phyloP scores from a whole-genome alignment of 768 basidiomycete genomes.

The Boletus rufocinnamomeus region DNA sequence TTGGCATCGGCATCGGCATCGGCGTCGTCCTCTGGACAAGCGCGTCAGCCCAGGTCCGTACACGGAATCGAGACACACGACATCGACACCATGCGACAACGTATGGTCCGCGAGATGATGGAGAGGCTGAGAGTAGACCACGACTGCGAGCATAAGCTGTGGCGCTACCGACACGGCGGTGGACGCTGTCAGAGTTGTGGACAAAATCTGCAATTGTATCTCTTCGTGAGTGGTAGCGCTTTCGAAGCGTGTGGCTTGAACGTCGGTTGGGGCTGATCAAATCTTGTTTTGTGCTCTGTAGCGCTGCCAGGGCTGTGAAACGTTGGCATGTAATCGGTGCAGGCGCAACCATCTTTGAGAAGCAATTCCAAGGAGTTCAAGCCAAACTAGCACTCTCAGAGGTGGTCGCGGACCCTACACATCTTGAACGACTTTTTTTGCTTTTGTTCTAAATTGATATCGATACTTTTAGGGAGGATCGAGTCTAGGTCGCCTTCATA shows the following conservation, averaged over 20 bases:
- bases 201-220: slow-evolving; percentile 40
- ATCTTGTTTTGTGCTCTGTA: slow-evolving; percentile 5
- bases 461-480: no score
- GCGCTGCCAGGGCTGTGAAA: no score
- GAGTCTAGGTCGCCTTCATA: no score
- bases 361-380: no score
- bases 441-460: no score
- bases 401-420: no score
- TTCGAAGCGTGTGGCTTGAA: no score
- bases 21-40: slow-evolving; percentile 1
- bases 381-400: no score
- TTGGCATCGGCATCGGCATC: not conserved
- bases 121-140: slow-evolving; percentile 52
- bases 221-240: slow-evolving; percentile 45
- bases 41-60: not conserved
- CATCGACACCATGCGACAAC: slow-evolving; percentile 11
- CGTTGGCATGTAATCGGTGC: no score
- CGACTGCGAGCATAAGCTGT: slow-evolving; percentile 47
- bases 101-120: slow-evolving; percentile 34
- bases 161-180: slow-evolving; percentile 46
- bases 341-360: no score
- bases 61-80: not conserved
- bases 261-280: not conserved
- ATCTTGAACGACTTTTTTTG: no score
- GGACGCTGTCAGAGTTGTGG: slow-evolving; percentile 51